Base-by-base conservation (phyloP, 2,329 filamentous ascomycete genomes). In the Fusarium denticulatum region DNA sequence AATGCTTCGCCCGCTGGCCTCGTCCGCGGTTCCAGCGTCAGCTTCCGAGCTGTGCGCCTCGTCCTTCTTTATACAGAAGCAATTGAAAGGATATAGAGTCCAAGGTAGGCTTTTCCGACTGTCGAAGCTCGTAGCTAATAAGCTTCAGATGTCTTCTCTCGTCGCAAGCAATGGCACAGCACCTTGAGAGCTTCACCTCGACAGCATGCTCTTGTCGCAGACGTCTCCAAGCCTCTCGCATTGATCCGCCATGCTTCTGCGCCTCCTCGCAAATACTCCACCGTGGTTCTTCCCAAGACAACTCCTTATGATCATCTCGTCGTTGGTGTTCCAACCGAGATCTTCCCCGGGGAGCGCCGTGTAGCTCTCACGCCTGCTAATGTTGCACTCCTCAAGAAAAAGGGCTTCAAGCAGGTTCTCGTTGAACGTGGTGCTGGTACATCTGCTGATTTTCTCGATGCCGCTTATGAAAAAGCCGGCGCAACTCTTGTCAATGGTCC, bases 281-380 rank as follows among this genome's bases (percentile, higher is more conserved):
- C 86, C 10, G 75, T 76, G 46, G 78, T 78, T 36, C 80, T 81
- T 9, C 79, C 87, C 20, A 81, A 83, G 6, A 86, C 87, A 30
- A 88, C 82, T 6, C 93, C 94, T 1, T 97, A 95, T 81, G 85
- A 88, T 26, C 86, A 91, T 49, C 87, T 97, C 63, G 93, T 90
- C 8, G 90, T 97, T 53, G 94, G 94, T 65, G 89, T 96, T 8
- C 94, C 94, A 20, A 90, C 88, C 65, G 95, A 97, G 82, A 92
- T 89, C n/a, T 94, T 89, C 77, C 89, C 91, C 2, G 90, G 91
- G 65, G 95, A 97, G 84, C 91, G 92, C 46, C 93, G 95, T 57
- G 94, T 97, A 20, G 94, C 95, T 36, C 87, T 97, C 63, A 96
- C 94, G 0, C 95, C 95, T 3, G 90, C 93, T 72, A 97, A 97